Percentiles rank a stretch among this genome's conserved stretches.
Evolutionary conservation across 352 stramenopile species (phyloP).

Genomic region (Pythium insidiosum): DNA sequence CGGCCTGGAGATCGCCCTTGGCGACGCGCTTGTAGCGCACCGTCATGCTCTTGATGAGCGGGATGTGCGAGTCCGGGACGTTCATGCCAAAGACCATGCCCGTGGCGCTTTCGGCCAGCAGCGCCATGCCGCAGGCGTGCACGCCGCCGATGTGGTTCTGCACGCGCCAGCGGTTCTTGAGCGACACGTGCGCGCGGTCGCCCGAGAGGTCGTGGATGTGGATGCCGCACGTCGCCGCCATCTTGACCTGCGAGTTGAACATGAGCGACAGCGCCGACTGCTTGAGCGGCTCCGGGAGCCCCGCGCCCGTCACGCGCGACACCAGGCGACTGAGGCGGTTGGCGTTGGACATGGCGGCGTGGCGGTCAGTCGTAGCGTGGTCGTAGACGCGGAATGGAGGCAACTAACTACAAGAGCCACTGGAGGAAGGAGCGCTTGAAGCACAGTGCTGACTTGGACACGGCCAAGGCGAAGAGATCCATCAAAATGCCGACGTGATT

Average conservation of each 20-base stretch:
- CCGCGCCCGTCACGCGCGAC: conserved; percentile 35
- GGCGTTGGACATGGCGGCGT: conserved; percentile 21
- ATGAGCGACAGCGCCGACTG: conserved; percentile 54
- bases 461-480: too few relatives aligned
- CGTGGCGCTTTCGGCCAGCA: conserved; percentile 74
- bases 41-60: conserved; percentile 80
- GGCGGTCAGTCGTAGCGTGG: too few relatives aligned
- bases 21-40: conserved; percentile 70
- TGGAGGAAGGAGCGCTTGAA: too few relatives aligned
- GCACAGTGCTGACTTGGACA: too few relatives aligned
- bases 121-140: conserved; percentile 82
- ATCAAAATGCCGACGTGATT: too few relatives aligned
- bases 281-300: conserved; percentile 23
- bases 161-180: conserved; percentile 69
- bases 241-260: conserved; percentile 83
- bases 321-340: conserved; percentile 62
- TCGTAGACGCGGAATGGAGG: too few relatives aligned
- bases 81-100: conserved; percentile 85
- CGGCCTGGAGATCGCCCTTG: conserved; percentile 59
- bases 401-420: too few relatives aligned
- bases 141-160: conserved; percentile 87
- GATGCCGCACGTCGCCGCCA: conserved; percentile 71
- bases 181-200: conserved; percentile 30
- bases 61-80: conserved; percentile 72
- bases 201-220: conserved; percentile 54